Base-by-base conservation (phyloP, 2,329 filamentous ascomycete species). In the Laburnicola sp. region DNA sequence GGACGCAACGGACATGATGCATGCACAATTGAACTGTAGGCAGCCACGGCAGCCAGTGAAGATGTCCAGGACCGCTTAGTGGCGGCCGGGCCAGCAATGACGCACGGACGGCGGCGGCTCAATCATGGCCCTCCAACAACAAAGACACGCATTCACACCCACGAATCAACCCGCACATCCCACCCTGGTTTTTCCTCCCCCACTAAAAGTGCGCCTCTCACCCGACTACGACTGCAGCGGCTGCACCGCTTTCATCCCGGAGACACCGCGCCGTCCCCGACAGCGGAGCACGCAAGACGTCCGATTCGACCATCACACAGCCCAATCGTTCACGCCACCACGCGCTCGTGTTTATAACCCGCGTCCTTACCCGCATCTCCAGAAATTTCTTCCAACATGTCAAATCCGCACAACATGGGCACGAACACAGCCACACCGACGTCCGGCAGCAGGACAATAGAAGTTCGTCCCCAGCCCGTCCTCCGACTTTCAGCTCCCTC, bases 331-430 rank as follows among this genome's bases (percentile, higher is more conserved):
- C 28, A 6, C 28, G 10, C 28, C 28, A 30, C 28, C 28, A 32
- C 7, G 30, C 30, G 11, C 7, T 32, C 30, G 30, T 7, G 7
- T 32, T 32, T 11, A n/a, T 36, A 36, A 36, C 10, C 34, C 34
- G 21, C 34, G 34, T 22, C 2, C 21, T 36, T 22, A 6, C 34
- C 11, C 34, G 34, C 34, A 16, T 11, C 6, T 30, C 28, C 28
- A 30, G 28, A 10, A 30, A 30, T 96, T 72, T 96, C 91, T 91
- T 75, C 96, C 26, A 97, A 90, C 66, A 97, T 94, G 65, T 52
- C 64, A n/a, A 58, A 55, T 44, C 40, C 61, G 45, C 57, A 48
- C 51, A 62, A 41, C 40, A 67, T 69, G 64, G 51, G 59, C 27
- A 49, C 52, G 21, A 54, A 59, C 34, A 60, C 61, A 11, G 54